Evolutionary conservation across 2,329 filamentous ascomycete species (phyloP).

Genomic region (Sarocladiaceae sp.): DNA sequence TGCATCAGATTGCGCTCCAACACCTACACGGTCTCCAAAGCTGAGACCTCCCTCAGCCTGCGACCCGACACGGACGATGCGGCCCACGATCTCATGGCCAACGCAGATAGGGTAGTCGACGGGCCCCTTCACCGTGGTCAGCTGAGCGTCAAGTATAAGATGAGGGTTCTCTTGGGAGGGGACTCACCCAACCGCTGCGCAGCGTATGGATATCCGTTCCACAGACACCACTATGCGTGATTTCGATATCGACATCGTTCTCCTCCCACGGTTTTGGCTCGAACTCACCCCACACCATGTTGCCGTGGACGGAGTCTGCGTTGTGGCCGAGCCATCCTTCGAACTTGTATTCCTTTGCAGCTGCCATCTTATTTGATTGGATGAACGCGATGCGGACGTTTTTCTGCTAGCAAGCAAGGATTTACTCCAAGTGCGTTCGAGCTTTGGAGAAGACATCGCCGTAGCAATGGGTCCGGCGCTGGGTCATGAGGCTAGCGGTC

Average conservation of each 20-base stretch:
- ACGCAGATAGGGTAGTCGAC: constrained; percentile 44
- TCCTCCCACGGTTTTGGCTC: constrained; percentile 61
- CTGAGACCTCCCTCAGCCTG: constrained; percentile 43
- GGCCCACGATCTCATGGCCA: constrained; percentile 64
- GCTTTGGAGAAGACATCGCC: not conserved
- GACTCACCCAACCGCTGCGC: constrained; percentile 41
- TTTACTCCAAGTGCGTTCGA: too few relatives aligned
- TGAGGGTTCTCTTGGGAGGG: not conserved
- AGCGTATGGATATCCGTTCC: constrained; percentile 56
- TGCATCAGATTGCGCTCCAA: constrained; percentile 55
- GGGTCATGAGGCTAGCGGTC: not conserved
- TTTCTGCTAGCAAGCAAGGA: too few relatives aligned
- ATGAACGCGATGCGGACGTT: too few relatives aligned
- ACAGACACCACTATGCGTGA: constrained; percentile 63
- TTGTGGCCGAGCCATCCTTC: constrained; percentile 45
- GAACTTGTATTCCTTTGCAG: constrained; percentile 35
- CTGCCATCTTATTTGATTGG: too few relatives aligned
- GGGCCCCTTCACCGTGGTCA: constrained; percentile 13
- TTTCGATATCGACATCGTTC: constrained; percentile 58
- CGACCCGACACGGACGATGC: constrained; percentile 48
- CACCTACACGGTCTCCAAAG: constrained; percentile 59
- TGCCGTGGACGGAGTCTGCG: constrained; percentile 37
- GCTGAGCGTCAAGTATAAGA: not conserved
- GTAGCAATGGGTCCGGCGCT: not conserved
- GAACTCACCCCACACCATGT: constrained; percentile 50